A percentile compares a stretch with the other conserved stretches of the same genome.
Evolutionary conservation across 2,329 filamentous ascomycete species (phyloP).

Genomic region (Knufia fluminis): DNA sequence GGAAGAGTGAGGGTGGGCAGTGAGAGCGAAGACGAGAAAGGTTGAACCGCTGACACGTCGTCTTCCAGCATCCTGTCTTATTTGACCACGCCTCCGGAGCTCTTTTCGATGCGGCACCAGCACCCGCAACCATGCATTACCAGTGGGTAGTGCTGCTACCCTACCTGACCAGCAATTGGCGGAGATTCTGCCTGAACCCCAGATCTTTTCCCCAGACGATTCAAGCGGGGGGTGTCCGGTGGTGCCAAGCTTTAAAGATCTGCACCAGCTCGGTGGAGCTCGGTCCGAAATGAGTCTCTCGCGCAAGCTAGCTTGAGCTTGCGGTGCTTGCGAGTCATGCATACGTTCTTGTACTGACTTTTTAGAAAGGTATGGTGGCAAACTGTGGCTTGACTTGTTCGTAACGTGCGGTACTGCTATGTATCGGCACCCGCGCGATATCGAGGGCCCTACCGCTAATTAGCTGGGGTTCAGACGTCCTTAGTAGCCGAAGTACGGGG

Average conservation of each 20-base stretch:
- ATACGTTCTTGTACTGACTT: too few relatives aligned
- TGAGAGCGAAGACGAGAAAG: too few relatives aligned
- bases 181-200: neutral
- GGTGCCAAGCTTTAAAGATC: neutral
- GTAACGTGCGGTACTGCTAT: too few relatives aligned
- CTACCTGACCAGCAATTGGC: neutral
- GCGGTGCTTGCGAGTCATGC: neutral
- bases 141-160: too few relatives aligned
- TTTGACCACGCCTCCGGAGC: neutral
- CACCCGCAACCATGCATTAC: neutral
- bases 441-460: too few relatives aligned
- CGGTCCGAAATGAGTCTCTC: neutral
- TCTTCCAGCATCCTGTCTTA: too few relatives aligned
- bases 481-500: too few relatives aligned
- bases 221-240: neutral
- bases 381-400: too few relatives aligned
- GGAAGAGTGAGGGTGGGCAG: neutral
- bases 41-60: neutral
- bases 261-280: neutral
- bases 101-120: neutral
- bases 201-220: neutral
- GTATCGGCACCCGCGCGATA: too few relatives aligned
- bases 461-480: too few relatives aligned
- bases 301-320: neutral
- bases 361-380: too few relatives aligned